Conservation (phyloP, 2,329 filamentous ascomycete species). For the Penicillium expansum region DNA sequence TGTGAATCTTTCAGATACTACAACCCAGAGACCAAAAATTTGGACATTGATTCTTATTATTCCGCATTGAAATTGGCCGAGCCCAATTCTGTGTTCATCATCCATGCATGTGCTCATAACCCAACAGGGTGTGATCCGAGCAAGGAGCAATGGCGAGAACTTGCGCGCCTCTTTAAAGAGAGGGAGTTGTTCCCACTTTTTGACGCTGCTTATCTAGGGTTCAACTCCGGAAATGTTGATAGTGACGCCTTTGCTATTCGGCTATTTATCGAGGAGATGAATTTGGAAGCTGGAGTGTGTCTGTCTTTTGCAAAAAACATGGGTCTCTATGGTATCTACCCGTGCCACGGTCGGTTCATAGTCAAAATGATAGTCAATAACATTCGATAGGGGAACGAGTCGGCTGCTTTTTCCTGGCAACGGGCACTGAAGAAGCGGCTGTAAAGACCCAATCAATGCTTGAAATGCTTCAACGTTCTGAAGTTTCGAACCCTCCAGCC, state of each 20-base stretch:
- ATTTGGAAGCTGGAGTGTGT: conserved; percentile 62
- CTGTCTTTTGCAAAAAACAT: conserved; percentile 59
- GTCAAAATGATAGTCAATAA: background rate
- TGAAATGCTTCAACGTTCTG: conserved; percentile 65
- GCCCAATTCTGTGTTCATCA: conserved; percentile 15
- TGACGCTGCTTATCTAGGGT: conserved; percentile 30
- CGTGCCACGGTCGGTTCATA: background rate
- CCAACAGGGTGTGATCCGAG: conserved; percentile 93
- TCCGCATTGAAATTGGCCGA: conserved; percentile 9
- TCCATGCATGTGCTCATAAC: conserved; percentile 96
- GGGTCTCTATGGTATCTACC: conserved; percentile 29
- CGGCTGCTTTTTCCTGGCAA: conserved; percentile 16
- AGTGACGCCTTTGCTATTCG: conserved; percentile 29
- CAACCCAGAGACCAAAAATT: conserved; percentile 9
- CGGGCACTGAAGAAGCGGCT: conserved; percentile 10
- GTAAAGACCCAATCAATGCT: conserved; percentile 20
- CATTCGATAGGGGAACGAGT: conserved; percentile 18
- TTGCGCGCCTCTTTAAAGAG: conserved; percentile 69
- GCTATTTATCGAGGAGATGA: conserved; percentile 57
- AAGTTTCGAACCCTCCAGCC: conserved; percentile 91
- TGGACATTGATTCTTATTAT: conserved; percentile 25
- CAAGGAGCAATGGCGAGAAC: conserved; percentile 83
- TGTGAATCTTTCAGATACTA: conserved; percentile 50
- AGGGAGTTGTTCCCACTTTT: conserved; percentile 82
- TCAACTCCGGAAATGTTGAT: conserved; percentile 28